Evolutionary conservation across 208 protist genomes (phyloP).

Genomic region (Spongospora subterranea): DNA sequence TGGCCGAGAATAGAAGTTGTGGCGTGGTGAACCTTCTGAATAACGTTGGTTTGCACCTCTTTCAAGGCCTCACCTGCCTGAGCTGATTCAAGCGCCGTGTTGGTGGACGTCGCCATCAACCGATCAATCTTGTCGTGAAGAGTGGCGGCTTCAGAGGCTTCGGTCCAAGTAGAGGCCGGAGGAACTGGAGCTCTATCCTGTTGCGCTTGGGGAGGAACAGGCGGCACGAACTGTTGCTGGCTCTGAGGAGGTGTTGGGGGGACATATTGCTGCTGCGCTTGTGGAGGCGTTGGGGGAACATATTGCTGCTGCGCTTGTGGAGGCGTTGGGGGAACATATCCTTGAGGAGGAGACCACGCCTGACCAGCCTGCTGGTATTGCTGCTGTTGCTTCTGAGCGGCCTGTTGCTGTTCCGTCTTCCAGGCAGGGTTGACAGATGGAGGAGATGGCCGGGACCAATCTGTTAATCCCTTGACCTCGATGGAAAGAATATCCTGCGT

Average conservation of each 20-base stretch:
- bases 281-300: neutral
- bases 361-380: neutral
- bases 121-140: conserved; percentile 37
- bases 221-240: neutral
- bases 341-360: neutral
- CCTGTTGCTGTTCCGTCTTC: neutral
- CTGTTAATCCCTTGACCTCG: neutral
- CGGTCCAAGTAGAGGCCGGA: neutral
- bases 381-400: neutral
- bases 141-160: neutral
- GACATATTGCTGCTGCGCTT: neutral
- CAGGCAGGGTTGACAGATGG: neutral
- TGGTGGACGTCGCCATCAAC: conserved; percentile 15
- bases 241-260: neutral
- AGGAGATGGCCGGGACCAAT: neutral
- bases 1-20: neutral
- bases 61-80: conserved; percentile 38
- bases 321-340: neutral
- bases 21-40: neutral
- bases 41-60: conserved; percentile 6
- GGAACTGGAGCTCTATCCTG: neutral
- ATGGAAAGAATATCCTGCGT: conserved; percentile 23
- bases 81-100: conserved; percentile 11
- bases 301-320: neutral
- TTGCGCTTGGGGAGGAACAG: neutral